Base-by-base conservation (phyloP, 768 basidiomycete genomes). In the Dioszegia aurantiaca region DNA sequence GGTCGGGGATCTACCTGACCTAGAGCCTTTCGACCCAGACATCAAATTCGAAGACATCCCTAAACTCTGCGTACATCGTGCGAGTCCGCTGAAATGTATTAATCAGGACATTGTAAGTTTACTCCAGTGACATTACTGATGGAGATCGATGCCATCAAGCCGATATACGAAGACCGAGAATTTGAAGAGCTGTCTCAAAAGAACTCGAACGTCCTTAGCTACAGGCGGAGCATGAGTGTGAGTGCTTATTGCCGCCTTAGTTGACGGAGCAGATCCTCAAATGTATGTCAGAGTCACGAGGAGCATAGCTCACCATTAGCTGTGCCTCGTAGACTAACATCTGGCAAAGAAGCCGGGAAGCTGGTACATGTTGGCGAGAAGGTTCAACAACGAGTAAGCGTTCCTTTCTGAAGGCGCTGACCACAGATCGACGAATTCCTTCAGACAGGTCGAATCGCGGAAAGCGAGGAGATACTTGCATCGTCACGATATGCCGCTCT, bases 61-160 rank as follows among this genome's bases (percentile, higher is more conserved):
- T 2, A 59, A 63, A 48, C 42, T 58, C 5, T 69, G 71, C 46
- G 60, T 73, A 1, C 49, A 62, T 33, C 53, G 75, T 11, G 60
- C 68, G 28, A 68, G 68, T 63, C 75, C 75, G 1, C 53, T 76
- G 16, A 51, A 63, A 2, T 74, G 75, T 55, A 53, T 70, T n/a
- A 76, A 76, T 56, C 73, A 76, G 42, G 73, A 76, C 63, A 73
- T 76, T 11, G 75, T 74, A 37, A 63, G 75, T 66, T 19, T 33
- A 9, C 21, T 12, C 3, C 26, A 27, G 23, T 37, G 21, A 41
- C 21, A 33, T 33, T 6, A 14, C 33, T 33, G 8, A 33, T 33
- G 33, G 6, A 76, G 75, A 69, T 76, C 44, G 61, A 73, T 54
- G 75, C 75, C 0, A 74, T 76, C 52, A 73, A 69, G 44, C 75